Percentiles rank a stretch among this genome's conserved stretches.
These are phyloP conservation scores for Solanum acaule DNA, from an alignment of 257 asterid species.

Conservation along the genomic window DNA sequence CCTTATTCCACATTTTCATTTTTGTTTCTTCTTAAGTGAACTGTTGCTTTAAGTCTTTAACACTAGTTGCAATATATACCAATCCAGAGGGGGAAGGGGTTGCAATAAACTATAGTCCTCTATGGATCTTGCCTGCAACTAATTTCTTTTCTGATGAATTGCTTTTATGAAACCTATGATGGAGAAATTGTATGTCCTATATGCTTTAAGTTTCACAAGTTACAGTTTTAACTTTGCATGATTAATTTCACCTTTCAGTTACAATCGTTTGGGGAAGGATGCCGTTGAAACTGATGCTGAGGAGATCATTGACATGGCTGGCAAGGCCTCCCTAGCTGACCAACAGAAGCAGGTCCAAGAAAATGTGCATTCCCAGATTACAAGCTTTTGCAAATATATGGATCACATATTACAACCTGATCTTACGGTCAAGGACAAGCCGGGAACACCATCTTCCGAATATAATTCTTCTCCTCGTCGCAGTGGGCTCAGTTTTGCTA, in stretches of 20 bases:
- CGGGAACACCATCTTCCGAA: slow-evolving; percentile 26
- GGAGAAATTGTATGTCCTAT: neutral
- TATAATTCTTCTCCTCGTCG: slow-evolving; percentile 31
- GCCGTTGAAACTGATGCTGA: slow-evolving; percentile 78
- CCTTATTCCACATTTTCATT: neutral
- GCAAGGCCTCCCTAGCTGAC: slow-evolving; percentile 52
- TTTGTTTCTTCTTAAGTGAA: neutral
- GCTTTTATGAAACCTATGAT: neutral
- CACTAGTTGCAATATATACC: neutral
- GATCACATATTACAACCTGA: slow-evolving; percentile 63
- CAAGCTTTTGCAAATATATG: slow-evolving; percentile 48
- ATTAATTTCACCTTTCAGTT: slow-evolving; percentile 38
- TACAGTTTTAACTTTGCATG: slow-evolving; percentile 7
- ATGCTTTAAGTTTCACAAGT: neutral
- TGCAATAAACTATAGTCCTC: neutral
- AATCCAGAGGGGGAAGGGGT: neutral
- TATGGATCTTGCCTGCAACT: neutral
- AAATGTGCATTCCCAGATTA: slow-evolving; percentile 64
- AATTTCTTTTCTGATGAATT: neutral
- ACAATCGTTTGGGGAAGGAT: slow-evolving; percentile 62
- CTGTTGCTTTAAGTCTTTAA: neutral
- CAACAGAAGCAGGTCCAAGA: slow-evolving; percentile 90
- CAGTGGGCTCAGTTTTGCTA: slow-evolving; percentile 80
- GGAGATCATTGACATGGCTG: slow-evolving; percentile 74
- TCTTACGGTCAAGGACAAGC: slow-evolving; percentile 9